phyloP scores from a whole-genome alignment of 345 rosid species.

The Leavenworthia alabamica region DNA sequence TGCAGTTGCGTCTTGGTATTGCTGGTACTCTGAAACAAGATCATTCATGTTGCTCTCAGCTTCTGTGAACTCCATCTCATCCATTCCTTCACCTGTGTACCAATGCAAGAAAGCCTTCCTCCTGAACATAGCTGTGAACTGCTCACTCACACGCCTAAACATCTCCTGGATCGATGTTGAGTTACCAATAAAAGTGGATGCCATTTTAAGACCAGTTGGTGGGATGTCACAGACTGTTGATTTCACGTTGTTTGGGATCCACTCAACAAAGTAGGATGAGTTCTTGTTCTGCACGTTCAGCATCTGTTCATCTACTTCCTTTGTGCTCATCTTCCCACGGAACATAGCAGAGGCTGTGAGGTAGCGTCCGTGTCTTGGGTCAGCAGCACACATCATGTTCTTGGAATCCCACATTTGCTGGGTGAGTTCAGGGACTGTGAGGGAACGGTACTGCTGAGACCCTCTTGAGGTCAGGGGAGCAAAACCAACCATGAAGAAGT shows the following conservation, averaged over 20 bases:
- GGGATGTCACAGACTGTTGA: constrained; percentile 26
- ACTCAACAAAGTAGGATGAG: constrained; percentile 12
- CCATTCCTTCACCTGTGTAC: constrained; percentile 15
- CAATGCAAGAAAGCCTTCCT: constrained; percentile 19
- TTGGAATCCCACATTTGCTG: constrained; percentile 40
- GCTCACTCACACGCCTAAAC: constrained; percentile 17
- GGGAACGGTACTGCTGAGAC: constrained; percentile 33
- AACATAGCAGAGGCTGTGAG: constrained; percentile 36
- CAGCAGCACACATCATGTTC: constrained; percentile 27
- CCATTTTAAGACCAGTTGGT: constrained; percentile 20
- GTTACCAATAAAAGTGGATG: constrained; percentile 15
- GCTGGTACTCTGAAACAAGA: constrained; percentile 31
- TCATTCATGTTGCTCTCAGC: constrained; percentile 22
- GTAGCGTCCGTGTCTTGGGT: constrained; percentile 33
- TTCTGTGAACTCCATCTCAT: constrained; percentile 11
- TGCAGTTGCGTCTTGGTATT: constrained; percentile 9
- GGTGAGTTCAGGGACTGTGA: constrained; percentile 26
- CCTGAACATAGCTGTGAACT: constrained; percentile 22
- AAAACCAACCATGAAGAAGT: constrained; percentile 19
- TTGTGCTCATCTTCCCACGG: constrained; percentile 45
- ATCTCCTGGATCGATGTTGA: constrained; percentile 11
- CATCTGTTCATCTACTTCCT: constrained; percentile 15
- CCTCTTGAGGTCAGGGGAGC: constrained; percentile 39
- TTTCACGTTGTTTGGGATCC: constrained; percentile 25
- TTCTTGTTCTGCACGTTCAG: constrained; percentile 17